These are phyloP conservation scores for Podospora didyma DNA, from an alignment of 495 filamentous ascomycete species.

Conservation along the genomic window DNA sequence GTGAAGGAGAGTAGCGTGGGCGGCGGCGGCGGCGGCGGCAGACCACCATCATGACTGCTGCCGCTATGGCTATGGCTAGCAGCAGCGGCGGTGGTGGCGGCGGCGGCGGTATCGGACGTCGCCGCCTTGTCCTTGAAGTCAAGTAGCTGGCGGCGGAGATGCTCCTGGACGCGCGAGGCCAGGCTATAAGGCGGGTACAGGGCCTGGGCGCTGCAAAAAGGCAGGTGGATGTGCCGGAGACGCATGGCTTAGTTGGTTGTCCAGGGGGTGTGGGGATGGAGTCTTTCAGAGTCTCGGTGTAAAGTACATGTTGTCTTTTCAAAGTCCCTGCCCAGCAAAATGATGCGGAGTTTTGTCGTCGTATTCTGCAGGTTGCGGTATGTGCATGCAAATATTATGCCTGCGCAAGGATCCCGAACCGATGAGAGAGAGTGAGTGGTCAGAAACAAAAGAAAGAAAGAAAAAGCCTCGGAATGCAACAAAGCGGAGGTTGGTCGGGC, in stretches of 20 bases:
- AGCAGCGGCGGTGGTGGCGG: background rate
- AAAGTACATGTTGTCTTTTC: too few relatives aligned
- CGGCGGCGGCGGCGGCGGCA: conserved; percentile 35
- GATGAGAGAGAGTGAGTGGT: too few relatives aligned
- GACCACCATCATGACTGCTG: background rate
- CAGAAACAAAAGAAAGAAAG: too few relatives aligned
- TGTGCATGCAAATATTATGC: too few relatives aligned
- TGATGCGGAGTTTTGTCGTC: too few relatives aligned
- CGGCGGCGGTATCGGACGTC: background rate
- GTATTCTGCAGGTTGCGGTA: too few relatives aligned
- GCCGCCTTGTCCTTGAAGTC: conserved; percentile 24
- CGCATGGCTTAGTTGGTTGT: conserved; percentile 7
- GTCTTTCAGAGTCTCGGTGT: background rate
- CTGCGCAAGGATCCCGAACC: too few relatives aligned
- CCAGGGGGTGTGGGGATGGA: background rate
- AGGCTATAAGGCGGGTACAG: conserved; percentile 35
- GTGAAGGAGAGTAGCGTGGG: conserved; percentile 82
- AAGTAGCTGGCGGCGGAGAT: conserved; percentile 28
- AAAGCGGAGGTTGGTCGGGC: too few relatives aligned
- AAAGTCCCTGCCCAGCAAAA: too few relatives aligned
- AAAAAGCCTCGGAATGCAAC: too few relatives aligned
- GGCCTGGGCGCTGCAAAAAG: conserved; percentile 28
- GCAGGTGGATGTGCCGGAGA: conserved; percentile 70
- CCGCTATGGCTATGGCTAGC: background rate
- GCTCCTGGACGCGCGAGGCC: conserved; percentile 40